A percentile compares a stretch with the other conserved stretches of the same genome.
Conservation (phyloP, 164 flowering plant species). For the Macadamia integrifolia region DNA sequence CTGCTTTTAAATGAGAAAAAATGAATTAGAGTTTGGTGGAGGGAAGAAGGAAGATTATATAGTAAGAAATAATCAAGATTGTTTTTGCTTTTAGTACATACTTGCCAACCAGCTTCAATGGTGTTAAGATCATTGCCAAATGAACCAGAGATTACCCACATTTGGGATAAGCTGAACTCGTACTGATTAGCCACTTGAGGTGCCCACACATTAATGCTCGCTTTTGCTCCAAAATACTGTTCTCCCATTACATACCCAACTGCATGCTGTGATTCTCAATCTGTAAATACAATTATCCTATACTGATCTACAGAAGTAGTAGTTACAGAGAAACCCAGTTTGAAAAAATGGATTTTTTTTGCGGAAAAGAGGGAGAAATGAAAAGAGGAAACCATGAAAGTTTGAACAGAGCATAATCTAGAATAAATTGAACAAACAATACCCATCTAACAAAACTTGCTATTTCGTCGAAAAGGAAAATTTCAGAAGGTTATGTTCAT, state of each 20-base stretch:
- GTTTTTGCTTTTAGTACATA: conserved; percentile 8
- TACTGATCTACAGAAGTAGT: not conserved
- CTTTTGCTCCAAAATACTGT: conserved; percentile 89
- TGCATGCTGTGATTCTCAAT: conserved; percentile 67
- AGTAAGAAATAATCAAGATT: not conserved
- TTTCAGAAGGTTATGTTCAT: not conserved
- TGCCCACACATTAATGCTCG: conserved; percentile 89
- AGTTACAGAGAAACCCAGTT: not conserved
- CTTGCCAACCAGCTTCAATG: conserved; percentile 99
- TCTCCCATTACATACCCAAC: conserved; percentile 79
- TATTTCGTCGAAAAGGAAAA: conserved; percentile 1
- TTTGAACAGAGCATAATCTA: not conserved
- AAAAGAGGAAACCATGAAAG: conserved; percentile 6
- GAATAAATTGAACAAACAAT: not conserved
- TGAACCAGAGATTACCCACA: conserved; percentile 97
- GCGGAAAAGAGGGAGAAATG: not conserved
- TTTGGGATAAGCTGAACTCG: conserved; percentile 93
- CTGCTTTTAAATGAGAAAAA: not conserved
- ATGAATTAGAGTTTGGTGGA: not conserved
- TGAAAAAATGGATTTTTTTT: not conserved
- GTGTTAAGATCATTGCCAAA: conserved; percentile 95
- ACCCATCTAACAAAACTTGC: conserved; percentile 7
- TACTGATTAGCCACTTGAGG: conserved; percentile 61
- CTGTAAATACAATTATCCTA: no score
- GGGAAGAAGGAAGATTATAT: not conserved